A percentile compares a stretch with the other conserved stretches of the same genome.
These are phyloP conservation scores for Plasmopara viticola DNA, from an alignment of 352 stramenopile species.

Conservation along the genomic window DNA sequence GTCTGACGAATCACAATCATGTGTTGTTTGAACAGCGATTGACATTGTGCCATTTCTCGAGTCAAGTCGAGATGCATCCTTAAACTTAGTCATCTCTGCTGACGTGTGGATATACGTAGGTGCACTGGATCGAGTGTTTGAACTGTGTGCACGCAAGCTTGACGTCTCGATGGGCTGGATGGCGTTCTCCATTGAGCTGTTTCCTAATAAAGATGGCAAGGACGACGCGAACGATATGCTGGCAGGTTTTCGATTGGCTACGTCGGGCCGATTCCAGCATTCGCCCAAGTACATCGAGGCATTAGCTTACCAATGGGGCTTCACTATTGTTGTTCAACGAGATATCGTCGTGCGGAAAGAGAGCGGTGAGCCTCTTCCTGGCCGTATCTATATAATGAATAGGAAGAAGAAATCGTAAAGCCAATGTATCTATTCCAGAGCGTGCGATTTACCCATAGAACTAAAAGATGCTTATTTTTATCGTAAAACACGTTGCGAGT, in stretches of 20 bases:
- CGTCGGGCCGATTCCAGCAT: slow-evolving; percentile 75
- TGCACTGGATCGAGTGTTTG: slow-evolving; percentile 55
- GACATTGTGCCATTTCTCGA: slow-evolving; percentile 55
- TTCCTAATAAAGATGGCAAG: slow-evolving; percentile 9
- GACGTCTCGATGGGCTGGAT: slow-evolving; percentile 33
- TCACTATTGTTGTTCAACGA: slow-evolving; percentile 34
- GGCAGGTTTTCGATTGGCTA: slow-evolving; percentile 43
- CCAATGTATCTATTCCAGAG: slow-evolving; percentile 5
- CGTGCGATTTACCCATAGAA: not conserved
- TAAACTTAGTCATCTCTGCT: slow-evolving; percentile 67
- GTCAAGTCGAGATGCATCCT: slow-evolving; percentile 27
- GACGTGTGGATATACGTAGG: slow-evolving; percentile 88
- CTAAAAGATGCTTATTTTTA: no score
- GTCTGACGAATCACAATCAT: slow-evolving; percentile 2
- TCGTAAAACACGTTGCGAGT: no score
- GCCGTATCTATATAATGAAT: slow-evolving; percentile 35
- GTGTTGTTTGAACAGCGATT: slow-evolving; percentile 22
- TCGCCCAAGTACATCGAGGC: slow-evolving; percentile 51
- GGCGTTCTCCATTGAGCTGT: slow-evolving; percentile 65
- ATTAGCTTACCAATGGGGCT: slow-evolving; percentile 35
- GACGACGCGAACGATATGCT: slow-evolving; percentile 3
- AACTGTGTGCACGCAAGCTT: slow-evolving; percentile 40
- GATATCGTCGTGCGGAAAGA: slow-evolving; percentile 62
- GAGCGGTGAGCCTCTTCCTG: slow-evolving; percentile 59
- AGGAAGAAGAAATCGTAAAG: not conserved